Evolutionary conservation across 345 rosid genomes (phyloP), one percentile per base, ranked within the genome.

Genomic region (Physaria fendleri): DNA sequence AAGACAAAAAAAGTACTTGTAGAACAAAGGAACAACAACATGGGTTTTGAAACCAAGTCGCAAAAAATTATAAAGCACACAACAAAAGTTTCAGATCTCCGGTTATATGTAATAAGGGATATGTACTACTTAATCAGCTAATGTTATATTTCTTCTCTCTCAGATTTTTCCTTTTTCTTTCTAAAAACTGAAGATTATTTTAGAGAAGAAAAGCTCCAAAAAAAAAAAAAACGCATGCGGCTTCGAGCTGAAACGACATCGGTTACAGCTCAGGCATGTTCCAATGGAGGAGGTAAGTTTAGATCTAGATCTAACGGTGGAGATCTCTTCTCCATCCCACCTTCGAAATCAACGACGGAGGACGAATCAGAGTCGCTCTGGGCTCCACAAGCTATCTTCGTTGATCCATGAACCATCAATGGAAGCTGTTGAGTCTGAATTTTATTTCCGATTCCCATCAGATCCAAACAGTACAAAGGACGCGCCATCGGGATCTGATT

Each of bases 301-400:
- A 90, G 93, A 75, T 89, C 91, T 28, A 88, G 72, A 53, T 72
- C 76, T n/a, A 80, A 78, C 55, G 74, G 42, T 57, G 66, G 39
- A 51, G 74, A 58, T 63, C 68, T 71, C 41, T 69, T 66, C 33
- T 41, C 78, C 12, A 15, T 29, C 2, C 58, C 54, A 8, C 64
- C 77, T 24, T 77, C 81, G 17, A 51, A 80, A 76, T 81, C 91
- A 7, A 84, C 77, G 30, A 79, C 74, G 1, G 88, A 76, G 0
- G 91, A 82, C 0, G 91, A 83, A 48, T 79, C 87, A 3, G 96
- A 79, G 53, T 82, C 95, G 64, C 85, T 84, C 22, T 79, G 87
- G 8, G 74, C 57, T 2, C 69, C 52, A 11, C 76, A 44, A 11
- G 34, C 46, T 17, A 40, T 69, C 48, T 46, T 47, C 48, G 32